Base-by-base conservation (phyloP, 106 monocot genomes). In the Ottelia alismoides region DNA sequence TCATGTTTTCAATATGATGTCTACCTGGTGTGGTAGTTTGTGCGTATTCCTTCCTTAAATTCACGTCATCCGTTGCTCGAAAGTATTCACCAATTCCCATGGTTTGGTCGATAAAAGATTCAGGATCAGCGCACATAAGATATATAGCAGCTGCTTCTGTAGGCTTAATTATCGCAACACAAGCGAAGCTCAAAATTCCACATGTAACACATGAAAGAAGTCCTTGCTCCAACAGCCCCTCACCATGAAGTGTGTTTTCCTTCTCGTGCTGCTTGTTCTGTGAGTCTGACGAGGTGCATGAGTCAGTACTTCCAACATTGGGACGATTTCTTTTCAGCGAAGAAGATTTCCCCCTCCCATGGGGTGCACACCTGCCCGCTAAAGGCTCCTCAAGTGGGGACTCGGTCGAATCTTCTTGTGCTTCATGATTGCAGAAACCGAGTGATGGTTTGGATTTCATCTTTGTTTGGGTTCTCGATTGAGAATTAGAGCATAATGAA, bases 171-270 rank as follows among this genome's bases (percentile, higher is more conserved):
- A 91, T 60, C 57, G 91, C 91, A 51, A 91, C 78, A 70, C 91
- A 91, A 19, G 85, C 66, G 62, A 81, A 91, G 68, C 91, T 91
- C 67, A 91, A 75, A 49, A 91, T 78, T 22, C 91, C 91, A 68
- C 91, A 91, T 65, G 91, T 77, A 21, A 91, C 91, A 75, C 91
- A 91, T 61, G 91, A 81, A 28, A 91, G 27, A 22, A 91, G 51
- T 22, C 84, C 85, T 72, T 91, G 85, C 58, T 85, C 85, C 48
- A 91, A 53, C 45, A 81, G n/a, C n/a, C n/a, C n/a, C n/a, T n/a
- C n/a, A n/a, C n/a, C n/a, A n/a, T n/a, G n/a, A n/a, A n/a, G n/a
- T n/a, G n/a, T n/a, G n/a, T n/a, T n/a, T n/a, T n/a, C n/a, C n/a
- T n/a, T n/a, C n/a, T n/a, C n/a, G n/a, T n/a, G n/a, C n/a, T n/a